A percentile compares a stretch with the other conserved stretches of the same genome.
Conservation (phyloP, 1,284 basidiomycete genomes). For the Mycosarcoma mackinlayi region DNA sequence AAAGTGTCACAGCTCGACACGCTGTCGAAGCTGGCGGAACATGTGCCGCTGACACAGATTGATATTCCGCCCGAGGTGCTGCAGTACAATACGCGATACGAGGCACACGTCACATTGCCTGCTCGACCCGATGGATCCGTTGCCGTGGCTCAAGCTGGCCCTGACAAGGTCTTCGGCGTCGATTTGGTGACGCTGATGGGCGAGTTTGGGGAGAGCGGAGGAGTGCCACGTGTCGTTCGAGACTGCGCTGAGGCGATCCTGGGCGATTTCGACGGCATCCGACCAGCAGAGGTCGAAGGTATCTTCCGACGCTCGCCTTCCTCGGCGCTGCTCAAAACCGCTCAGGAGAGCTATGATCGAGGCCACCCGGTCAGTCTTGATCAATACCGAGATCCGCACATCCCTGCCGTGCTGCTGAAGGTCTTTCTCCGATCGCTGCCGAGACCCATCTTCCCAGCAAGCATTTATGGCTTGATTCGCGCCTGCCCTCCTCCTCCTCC, state of each 20-base stretch:
- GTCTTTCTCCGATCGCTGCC: slow-evolving; percentile 83
- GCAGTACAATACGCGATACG: slow-evolving; percentile 69
- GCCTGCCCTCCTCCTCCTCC: slow-evolving; percentile 73
- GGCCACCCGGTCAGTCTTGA: slow-evolving; percentile 82
- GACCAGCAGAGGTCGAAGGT: slow-evolving; percentile 78
- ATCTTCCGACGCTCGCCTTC: slow-evolving; percentile 82
- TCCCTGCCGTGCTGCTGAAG: slow-evolving; percentile 85
- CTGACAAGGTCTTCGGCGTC: slow-evolving; percentile 78
- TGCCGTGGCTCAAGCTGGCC: slow-evolving; percentile 72
- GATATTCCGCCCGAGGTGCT: slow-evolving; percentile 84
- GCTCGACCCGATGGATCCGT: slow-evolving; percentile 13
- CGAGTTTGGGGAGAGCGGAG: slow-evolving; percentile 78
- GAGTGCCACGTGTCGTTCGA: slow-evolving; percentile 79
- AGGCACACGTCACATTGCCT: slow-evolving; percentile 28
- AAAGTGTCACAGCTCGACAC: slow-evolving; percentile 81
- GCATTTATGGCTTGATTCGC: slow-evolving; percentile 75
- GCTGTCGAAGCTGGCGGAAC: slow-evolving; percentile 78
- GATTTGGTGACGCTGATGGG: slow-evolving; percentile 84
- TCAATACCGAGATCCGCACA: slow-evolving; percentile 79
- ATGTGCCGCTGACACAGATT: slow-evolving; percentile 83
- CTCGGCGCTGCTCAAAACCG: slow-evolving; percentile 77
- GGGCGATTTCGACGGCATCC: slow-evolving; percentile 59
- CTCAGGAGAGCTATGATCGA: slow-evolving; percentile 82
- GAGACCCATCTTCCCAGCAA: slow-evolving; percentile 78
- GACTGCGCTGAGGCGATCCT: slow-evolving; percentile 79